These are phyloP conservation scores for Logfia minima DNA, from an alignment of 129 eudicot species.

Conservation along the genomic window DNA sequence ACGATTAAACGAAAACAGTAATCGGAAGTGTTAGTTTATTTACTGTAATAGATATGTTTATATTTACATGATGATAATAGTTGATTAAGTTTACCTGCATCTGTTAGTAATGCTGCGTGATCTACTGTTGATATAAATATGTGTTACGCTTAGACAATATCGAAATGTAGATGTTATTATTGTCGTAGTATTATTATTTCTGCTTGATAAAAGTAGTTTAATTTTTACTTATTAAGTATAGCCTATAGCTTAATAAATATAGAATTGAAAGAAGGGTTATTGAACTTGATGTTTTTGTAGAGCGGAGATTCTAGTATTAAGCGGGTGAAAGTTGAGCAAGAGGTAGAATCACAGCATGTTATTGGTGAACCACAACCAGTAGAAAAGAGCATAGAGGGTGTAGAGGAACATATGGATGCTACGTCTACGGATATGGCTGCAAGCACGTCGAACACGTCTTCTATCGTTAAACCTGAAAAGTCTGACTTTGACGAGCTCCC, in stretches of 20 bases:
- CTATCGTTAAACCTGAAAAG: constrained; percentile 42
- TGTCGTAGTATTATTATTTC: neutral
- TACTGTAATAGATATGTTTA: neutral
- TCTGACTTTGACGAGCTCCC: constrained; percentile 70
- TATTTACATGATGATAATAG: neutral
- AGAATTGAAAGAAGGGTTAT: neutral
- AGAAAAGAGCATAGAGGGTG: constrained; percentile 36
- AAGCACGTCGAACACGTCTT: constrained; percentile 48
- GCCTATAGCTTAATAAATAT: too few species aligned
- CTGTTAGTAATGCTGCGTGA: constrained; percentile 17
- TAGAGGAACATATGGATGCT: constrained; percentile 39
- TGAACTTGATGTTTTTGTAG: constrained; percentile 29
- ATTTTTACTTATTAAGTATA: too few species aligned
- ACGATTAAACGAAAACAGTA: neutral
- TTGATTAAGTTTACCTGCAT: neutral
- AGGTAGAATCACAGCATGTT: constrained; percentile 33
- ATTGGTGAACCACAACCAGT: constrained; percentile 39
- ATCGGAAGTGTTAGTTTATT: constrained; percentile 3
- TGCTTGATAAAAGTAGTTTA: too few species aligned
- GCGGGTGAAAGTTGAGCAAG: constrained; percentile 73
- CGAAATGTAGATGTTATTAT: constrained; percentile 19
- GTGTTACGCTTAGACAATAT: neutral
- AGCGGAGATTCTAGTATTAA: constrained; percentile 64
- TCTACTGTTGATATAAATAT: constrained; percentile 3
- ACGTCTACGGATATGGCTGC: constrained; percentile 48